Evolutionary conservation across 306 rosid species (phyloP), one percentile per base, ranked within the genome.

Genomic region (Erythrophleum fordii): DNA sequence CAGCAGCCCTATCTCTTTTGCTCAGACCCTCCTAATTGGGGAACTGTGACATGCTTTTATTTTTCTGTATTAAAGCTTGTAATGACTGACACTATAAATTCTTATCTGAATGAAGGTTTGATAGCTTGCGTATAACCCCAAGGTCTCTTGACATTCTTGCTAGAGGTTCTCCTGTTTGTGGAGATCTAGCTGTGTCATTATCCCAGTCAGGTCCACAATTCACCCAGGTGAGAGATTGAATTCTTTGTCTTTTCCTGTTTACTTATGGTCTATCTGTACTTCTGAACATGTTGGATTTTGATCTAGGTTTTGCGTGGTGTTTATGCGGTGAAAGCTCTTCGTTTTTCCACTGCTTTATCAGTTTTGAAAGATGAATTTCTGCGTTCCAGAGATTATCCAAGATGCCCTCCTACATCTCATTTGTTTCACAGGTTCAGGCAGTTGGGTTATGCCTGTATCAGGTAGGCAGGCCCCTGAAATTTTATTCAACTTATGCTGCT

Each of bases 181-280:
- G 99, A 84, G 99, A 96, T 86, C 92, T 96, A 84, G 95, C 99
- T 61, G 99, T 96, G 82, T 89, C 99, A 83, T 88, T 96, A 77
- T 96, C 99, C 73, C 99, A 96, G 86, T 92, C 98, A 48, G 97
- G 99, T 75, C 99, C 99, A 62, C 99, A 96, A 82, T 96, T 96
- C 89, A 90, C 98, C 61, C 99, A 96, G 92, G 99, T 89, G 53
- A 85, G 89, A 72, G 73, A 75, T 82, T 48, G 73, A 77, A 45
- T 67, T 80, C 67, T 52, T 29, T 75, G 25, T 62, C 58, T 81
- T 77, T 25, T 69, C 44, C 59, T 80, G 20, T 39, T 78, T 72
- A 60, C n/a, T 68, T 82, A 41, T 20, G 46, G 66, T 79, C 67
- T 70, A 62, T 68, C 76, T 65, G 69, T 56, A 34, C 83, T 86